Evolutionary conservation across 148 eudicot genomes (phyloP).

Genomic region (Salicornia ramosissima): DNA sequence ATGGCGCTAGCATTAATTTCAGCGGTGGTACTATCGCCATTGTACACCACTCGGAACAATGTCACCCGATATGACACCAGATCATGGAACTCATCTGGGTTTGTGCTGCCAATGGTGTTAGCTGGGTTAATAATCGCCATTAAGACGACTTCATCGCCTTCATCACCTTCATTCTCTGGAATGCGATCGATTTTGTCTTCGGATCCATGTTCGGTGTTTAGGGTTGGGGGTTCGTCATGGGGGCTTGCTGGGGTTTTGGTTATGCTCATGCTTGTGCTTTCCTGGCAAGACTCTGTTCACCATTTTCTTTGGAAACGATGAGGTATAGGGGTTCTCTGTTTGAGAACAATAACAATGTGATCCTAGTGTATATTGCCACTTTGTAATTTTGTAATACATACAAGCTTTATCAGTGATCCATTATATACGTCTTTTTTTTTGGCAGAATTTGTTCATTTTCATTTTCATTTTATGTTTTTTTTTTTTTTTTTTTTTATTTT

Average conservation of each 20-base stretch:
- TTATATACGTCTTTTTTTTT: too few relatives aligned
- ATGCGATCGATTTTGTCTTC: slow-evolving; percentile 22
- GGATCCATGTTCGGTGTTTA: slow-evolving; percentile 39
- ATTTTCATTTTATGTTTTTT: too few relatives aligned
- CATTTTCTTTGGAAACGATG: slow-evolving; percentile 74
- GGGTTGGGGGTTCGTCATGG: slow-evolving; percentile 73
- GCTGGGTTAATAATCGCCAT: slow-evolving; percentile 82
- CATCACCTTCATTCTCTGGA: slow-evolving; percentile 17
- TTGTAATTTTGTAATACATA: not conserved
- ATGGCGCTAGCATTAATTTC: slow-evolving; percentile 60
- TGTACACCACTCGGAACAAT: slow-evolving; percentile 38
- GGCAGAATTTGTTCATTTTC: too few relatives aligned
- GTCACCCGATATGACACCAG: slow-evolving; percentile 36
- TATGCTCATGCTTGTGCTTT: slow-evolving; percentile 62
- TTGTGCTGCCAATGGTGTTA: slow-evolving; percentile 68
- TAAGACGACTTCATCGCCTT: slow-evolving; percentile 46
- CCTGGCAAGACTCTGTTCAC: slow-evolving; percentile 74
- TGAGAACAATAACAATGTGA: too few relatives aligned
- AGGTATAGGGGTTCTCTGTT: too few relatives aligned
- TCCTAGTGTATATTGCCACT: too few relatives aligned
- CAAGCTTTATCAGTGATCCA: too few relatives aligned
- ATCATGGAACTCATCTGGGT: slow-evolving; percentile 74
- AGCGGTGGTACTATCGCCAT: slow-evolving; percentile 68
- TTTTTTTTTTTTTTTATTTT: too few relatives aligned
- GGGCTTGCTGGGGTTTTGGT: slow-evolving; percentile 68